These are phyloP conservation scores for Ophioceras dolichostomum DNA, from an alignment of 2,329 filamentous ascomycete species.

Conservation along the genomic window DNA sequence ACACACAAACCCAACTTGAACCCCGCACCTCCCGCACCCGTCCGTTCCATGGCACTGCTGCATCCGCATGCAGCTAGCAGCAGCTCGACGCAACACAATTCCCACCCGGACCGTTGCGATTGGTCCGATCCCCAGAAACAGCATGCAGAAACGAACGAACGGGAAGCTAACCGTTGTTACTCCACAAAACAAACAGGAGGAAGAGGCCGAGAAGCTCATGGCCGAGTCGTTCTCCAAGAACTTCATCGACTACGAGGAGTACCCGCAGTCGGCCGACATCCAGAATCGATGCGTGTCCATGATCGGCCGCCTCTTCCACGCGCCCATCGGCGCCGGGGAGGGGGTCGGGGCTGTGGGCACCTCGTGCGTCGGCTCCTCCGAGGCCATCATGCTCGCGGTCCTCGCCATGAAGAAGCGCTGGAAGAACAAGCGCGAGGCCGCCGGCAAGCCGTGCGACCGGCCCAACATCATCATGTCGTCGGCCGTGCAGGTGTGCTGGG, in stretches of 20 bases:
- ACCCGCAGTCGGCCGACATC: conserved; percentile 69
- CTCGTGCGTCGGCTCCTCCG: conserved; percentile 78
- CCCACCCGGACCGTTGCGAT: too few species aligned
- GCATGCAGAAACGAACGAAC: too few species aligned
- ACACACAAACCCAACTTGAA: conserved; percentile 4
- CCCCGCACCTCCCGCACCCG: too few species aligned
- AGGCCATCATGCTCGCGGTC: conserved; percentile 73
- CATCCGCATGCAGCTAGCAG: too few species aligned
- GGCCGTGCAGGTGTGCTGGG: conserved; percentile 95
- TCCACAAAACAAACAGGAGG: conserved; percentile 52
- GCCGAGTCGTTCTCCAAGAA: conserved; percentile 85
- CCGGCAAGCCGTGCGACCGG: conserved; percentile 65
- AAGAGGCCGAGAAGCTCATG: conserved; percentile 95
- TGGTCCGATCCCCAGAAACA: too few species aligned
- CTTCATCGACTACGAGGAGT: conserved; percentile 85
- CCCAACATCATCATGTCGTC: conserved; percentile 96
- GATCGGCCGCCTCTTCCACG: conserved; percentile 84
- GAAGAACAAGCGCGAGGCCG: conserved; percentile 75
- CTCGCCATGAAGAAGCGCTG: conserved; percentile 93
- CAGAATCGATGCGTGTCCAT: conserved; percentile 88
- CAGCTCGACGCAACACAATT: too few species aligned
- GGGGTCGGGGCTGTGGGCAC: conserved; percentile 66
- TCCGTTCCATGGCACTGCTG: too few species aligned
- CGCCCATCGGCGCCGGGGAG: conserved; percentile 40
- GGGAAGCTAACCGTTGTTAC: too few species aligned